Conservation (phyloP, 768 basidiomycete species). For the Phanerodontia chrysosporium region DNA sequence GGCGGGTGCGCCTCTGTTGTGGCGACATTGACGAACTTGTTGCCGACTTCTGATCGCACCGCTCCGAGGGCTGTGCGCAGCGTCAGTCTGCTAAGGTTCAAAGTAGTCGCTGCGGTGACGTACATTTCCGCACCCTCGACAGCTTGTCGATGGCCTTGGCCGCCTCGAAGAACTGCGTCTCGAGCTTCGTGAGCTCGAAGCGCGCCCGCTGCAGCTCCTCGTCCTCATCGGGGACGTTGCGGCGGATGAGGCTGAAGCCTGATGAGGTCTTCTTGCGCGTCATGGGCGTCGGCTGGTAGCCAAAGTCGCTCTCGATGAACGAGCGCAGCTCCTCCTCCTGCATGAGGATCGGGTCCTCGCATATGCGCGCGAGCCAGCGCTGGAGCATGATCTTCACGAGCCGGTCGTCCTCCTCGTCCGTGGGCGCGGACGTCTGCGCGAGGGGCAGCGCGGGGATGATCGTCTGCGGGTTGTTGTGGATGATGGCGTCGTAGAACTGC, state of each 20-base stretch:
- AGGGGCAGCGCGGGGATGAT: constrained; percentile 94
- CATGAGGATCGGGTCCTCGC: constrained; percentile 85
- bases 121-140: constrained; percentile 75
- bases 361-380: constrained; percentile 89
- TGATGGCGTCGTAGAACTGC: constrained; percentile 86
- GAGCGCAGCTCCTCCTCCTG: constrained; percentile 91
- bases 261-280: constrained; percentile 68
- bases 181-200: constrained; percentile 88
- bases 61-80: constrained; percentile 61
- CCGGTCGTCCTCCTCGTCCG: constrained; percentile 97
- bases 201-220: constrained; percentile 88
- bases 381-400: constrained; percentile 94
- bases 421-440: constrained; percentile 94
- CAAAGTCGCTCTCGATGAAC: constrained; percentile 97
- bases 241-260: constrained; percentile 71
- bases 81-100: constrained; percentile 3
- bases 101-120: constrained; percentile 11
- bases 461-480: constrained; percentile 90
- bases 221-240: constrained; percentile 89
- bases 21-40: constrained; percentile 83
- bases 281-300: constrained; percentile 82
- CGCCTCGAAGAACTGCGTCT: constrained; percentile 88
- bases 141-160: constrained; percentile 89
- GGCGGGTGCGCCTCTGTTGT: constrained; percentile 86
- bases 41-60: constrained; percentile 88